Evolutionary conservation across 805 yeast genomes (phyloP).

Genomic region (Ogataea trehalophila): DNA sequence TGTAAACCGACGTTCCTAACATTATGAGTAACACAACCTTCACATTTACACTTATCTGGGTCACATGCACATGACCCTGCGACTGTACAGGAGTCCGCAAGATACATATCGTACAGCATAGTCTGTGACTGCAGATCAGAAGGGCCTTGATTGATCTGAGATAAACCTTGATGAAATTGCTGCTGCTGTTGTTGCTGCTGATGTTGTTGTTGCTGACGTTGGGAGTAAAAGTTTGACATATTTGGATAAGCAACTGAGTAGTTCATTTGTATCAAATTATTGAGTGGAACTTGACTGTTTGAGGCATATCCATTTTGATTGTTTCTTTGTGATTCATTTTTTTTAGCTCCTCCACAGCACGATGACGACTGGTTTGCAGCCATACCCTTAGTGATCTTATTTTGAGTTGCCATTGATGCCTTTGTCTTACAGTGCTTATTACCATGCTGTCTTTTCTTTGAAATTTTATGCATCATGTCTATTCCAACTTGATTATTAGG

Average conservation of each 20-base stretch:
- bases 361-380: not conserved
- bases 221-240: not conserved
- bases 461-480: slow-evolving; percentile 23
- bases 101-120: slow-evolving; percentile 26
- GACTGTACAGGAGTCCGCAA: slow-evolving; percentile 30
- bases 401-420: not conserved
- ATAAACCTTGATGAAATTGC: not conserved
- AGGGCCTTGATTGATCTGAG: not conserved
- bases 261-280: not conserved
- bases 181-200: not conserved
- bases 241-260: not conserved
- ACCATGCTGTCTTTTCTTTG: slow-evolving; percentile 18
- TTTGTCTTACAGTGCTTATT: slow-evolving; percentile 10
- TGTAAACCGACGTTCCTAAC: not conserved
- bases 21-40: slow-evolving; percentile 27
- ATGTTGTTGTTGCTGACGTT: not conserved
- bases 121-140: not conserved
- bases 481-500: slow-evolving; percentile 30
- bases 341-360: not conserved
- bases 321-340: not conserved
- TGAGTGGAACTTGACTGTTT: too few species aligned
- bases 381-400: not conserved
- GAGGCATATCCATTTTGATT: too few species aligned
- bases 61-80: slow-evolving; percentile 33
- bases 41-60: slow-evolving; percentile 28